Conservation (phyloP, 345 rosid species). For the Eucalyptus grandis region DNA sequence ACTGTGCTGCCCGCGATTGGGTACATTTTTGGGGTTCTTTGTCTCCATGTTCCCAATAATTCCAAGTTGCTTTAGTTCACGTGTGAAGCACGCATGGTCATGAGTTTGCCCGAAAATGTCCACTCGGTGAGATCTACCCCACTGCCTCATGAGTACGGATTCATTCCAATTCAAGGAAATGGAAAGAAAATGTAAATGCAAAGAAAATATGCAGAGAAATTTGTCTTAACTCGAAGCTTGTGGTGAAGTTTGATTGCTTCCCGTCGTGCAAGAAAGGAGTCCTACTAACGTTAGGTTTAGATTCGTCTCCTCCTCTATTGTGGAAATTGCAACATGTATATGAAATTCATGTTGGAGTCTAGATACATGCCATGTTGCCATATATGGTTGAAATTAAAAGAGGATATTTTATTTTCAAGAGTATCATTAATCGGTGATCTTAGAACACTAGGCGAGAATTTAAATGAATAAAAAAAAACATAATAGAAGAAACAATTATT, state of each 20-base stretch:
- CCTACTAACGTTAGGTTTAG: neutral
- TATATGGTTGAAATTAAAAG: neutral
- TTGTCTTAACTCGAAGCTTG: neutral
- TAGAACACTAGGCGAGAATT: neutral
- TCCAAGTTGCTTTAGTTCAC: neutral
- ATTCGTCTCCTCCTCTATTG: neutral
- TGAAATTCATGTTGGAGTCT: neutral
- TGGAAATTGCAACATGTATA: neutral
- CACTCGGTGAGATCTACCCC: neutral
- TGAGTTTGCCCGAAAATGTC: neutral
- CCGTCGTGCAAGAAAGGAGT: neutral
- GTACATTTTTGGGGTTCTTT: neutral
- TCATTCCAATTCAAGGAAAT: neutral
- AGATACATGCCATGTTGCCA: neutral
- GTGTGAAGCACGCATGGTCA: neutral
- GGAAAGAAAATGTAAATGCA: neutral
- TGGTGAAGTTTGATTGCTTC: neutral
- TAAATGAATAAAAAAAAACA: neutral
- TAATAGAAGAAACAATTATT: neutral
- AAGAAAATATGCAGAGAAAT: neutral
- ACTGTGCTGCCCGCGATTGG: accelerated
- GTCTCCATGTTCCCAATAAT: neutral
- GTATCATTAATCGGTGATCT: neutral
- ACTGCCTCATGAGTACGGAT: neutral
- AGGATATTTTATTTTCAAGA: neutral